Evolutionary conservation across 1,284 basidiomycete species (phyloP), one percentile per base, ranked within the genome.

Genomic region (Puccinia coronata): DNA sequence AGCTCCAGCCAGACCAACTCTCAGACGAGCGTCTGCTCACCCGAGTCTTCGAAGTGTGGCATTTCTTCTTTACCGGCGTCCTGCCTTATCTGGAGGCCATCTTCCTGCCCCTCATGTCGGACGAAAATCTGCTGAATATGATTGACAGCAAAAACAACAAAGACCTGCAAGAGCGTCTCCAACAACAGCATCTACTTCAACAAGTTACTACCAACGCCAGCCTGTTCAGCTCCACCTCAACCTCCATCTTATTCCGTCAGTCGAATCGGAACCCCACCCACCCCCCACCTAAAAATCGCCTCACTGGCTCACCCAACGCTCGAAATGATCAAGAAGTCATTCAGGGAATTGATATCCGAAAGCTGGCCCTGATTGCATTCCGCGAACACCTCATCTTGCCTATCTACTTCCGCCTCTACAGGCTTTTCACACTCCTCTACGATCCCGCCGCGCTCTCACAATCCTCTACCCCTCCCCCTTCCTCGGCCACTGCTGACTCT

Each of bases 31-130:
- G 82, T 12, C 83, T 85, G 5, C 55, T 85, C 36, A 63, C 82
- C 20, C 82, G 83, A 28, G 57, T 86, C 72, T 83, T 83, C 4
- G 83, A 84, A 49, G 74, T 84, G 4, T 86, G 85, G 85, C 83
- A 82, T 9, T 83, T 84, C 67, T 85, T 84, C 82, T 84, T 85
- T 34, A 83, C 82, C 20, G 83, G 83, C 39, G 83, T 86, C 3
- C 71, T 86, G 1, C 85, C 85, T 1, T 85, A 84, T 67, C 75
- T 85, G 31, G 84, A 85, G 51, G 85, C 84, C 11, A 83, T 82
- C 82, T 84, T 85, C 69, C 71, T 85, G 20, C 85, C 85, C 0
- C 79, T 86, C 11, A 83, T 84, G 77, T 84, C 83, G 2, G 83
- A 84, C 72, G 78, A 83, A 14, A 82, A 83, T 14, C 76, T 86